Evolutionary conservation across 2,329 filamentous ascomycete species (phyloP), one percentile per base, ranked within the genome.

Genomic region (Teratosphaeria destructans): DNA sequence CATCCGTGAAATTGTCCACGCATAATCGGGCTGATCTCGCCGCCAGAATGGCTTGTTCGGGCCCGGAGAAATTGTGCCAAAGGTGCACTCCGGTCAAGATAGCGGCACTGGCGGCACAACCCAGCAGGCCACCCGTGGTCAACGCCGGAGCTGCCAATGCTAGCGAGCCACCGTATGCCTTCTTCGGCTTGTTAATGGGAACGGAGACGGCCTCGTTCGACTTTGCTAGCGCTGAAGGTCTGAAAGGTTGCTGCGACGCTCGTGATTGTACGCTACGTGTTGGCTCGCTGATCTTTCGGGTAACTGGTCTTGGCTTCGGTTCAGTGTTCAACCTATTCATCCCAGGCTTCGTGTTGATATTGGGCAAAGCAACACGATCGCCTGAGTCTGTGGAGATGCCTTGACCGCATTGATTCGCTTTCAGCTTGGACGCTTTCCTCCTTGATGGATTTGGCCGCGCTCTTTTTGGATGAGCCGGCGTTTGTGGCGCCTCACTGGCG

Each of bases 1-100:
- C 67, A 16, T 69, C 67, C 34, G 64, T 63, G 6, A 70, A 52
- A 55, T 69, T 69, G 62, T 70, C 64, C 26, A 70, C 52, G 35
- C 65, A 67, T 10, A 68, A 54, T 47, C 66, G 66, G 3, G 68
- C 67, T 1, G 65, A 61, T 32, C 62, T 61, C 12, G 66, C 68
- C 27, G 66, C 63, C 5, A 67, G 58, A 23, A 70, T 63, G 11
- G 68, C 68, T 14, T 65, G 64, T 19, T 66, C 63, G 3, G 59
- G 62, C 12, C 67, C 67, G 10, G 61, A 63, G 34, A 66, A 64
- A 52, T 66, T 64, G 57, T 67, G 62, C 64, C 66, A 69, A 8
- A 70, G 60, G 14, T 64, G 62, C 19, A 65, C 64, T 35, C 67
- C 64, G 11, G 68, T 62, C 29, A 70, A 58, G 37, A 69, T 59